A percentile compares a stretch with the other conserved stretches of the same genome.
phyloP scores from a whole-genome alignment of 1,139 yeast genomes.

The Kazachstania sp. region DNA sequence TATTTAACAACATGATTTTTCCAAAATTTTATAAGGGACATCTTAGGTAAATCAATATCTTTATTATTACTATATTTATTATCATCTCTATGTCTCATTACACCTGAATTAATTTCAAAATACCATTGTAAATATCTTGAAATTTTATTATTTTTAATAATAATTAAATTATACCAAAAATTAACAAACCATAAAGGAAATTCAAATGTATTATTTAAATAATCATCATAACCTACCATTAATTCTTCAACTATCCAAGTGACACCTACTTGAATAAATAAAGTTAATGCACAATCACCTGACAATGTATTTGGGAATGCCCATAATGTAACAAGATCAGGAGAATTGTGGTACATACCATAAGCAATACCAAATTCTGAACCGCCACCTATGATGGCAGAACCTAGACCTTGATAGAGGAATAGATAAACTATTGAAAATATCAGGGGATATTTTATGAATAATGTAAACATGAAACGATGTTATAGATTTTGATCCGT shows the following conservation, averaged over 20 bases:
- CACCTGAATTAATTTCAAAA: constrained; percentile 13
- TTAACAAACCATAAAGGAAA: constrained; percentile 7
- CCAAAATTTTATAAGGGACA: constrained; percentile 7
- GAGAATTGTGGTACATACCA: constrained; percentile 20
- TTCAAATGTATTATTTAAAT: constrained; percentile 5
- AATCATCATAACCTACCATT: constrained; percentile 17
- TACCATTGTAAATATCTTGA: constrained; percentile 8
- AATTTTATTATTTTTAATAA: constrained; percentile 2
- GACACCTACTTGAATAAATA: constrained; percentile 19
- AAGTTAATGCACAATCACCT: constrained; percentile 22
- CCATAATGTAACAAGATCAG: constrained; percentile 15
- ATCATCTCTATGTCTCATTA: constrained; percentile 6
- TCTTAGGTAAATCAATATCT: constrained; percentile 4
- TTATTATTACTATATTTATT: constrained; percentile 4
- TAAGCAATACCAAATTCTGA: constrained; percentile 23
- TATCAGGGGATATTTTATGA: constrained; percentile 3
- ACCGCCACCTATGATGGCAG: constrained; percentile 22
- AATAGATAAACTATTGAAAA: constrained; percentile 8
- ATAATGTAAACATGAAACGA: background rate
- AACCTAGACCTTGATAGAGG: constrained; percentile 8
- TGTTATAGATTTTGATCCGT: no score
- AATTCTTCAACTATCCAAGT: constrained; percentile 21
- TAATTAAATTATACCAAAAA: background rate
- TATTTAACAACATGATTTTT: constrained; percentile 7
- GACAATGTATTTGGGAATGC: constrained; percentile 23